Evolutionary conservation across 75 land plant species (phyloP).

Genomic region (Isoetes taiwanensis): DNA sequence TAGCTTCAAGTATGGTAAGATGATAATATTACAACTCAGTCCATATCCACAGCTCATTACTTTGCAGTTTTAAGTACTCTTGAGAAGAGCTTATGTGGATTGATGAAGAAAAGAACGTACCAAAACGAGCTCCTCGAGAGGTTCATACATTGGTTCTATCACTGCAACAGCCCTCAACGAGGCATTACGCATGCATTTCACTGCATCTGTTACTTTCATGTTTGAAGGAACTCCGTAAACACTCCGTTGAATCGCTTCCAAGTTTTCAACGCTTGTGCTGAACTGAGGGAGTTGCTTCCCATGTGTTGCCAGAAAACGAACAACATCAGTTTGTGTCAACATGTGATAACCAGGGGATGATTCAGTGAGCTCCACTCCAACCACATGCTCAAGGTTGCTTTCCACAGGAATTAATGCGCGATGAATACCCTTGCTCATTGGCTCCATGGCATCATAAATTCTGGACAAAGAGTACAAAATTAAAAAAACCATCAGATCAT

Average conservation of each 20-base stretch:
- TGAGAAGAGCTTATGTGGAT: not conserved
- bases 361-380: slow-evolving; percentile 49
- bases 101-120: not conserved
- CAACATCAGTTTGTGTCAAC: slow-evolving; percentile 76
- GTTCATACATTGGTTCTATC: slow-evolving; percentile 19
- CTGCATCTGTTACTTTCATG: slow-evolving; percentile 43
- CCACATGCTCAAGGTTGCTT: slow-evolving; percentile 29
- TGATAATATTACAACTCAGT: not conserved
- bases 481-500: not conserved
- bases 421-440: slow-evolving; percentile 87
- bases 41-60: not conserved
- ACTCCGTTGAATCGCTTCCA: slow-evolving; percentile 40
- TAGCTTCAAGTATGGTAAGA: not conserved
- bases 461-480: too few species aligned
- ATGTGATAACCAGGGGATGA: slow-evolving; percentile 65
- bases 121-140: slow-evolving; percentile 11
- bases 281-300: slow-evolving; percentile 23
- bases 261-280: slow-evolving; percentile 16
- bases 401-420: slow-evolving; percentile 65
- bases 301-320: slow-evolving; percentile 37
- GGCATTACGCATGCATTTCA: slow-evolving; percentile 49
- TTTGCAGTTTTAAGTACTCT: not conserved
- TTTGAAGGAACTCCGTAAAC: slow-evolving; percentile 40
- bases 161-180: slow-evolving; percentile 72
- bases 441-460: slow-evolving; percentile 65